phyloP scores from a whole-genome alignment of 768 basidiomycete genomes.

The Leccinum incarnatum region DNA sequence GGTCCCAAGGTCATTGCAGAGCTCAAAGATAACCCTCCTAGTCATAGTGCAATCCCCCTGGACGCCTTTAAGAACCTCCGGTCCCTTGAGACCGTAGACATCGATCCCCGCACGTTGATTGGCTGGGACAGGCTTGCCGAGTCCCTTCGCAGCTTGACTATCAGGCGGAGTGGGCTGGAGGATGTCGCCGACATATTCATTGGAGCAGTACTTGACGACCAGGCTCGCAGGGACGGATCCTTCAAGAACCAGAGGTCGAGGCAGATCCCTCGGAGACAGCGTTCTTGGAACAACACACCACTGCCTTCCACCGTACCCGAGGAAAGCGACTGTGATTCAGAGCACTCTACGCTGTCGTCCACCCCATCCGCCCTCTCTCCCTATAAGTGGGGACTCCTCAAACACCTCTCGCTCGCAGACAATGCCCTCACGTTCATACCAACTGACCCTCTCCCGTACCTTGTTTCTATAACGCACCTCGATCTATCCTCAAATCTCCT shows the following conservation, averaged over 20 bases:
- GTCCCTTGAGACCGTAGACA: slow-evolving; percentile 68
- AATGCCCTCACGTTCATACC: slow-evolving; percentile 82
- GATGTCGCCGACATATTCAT: slow-evolving; percentile 78
- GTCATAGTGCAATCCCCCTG: slow-evolving; percentile 74
- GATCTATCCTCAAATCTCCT: slow-evolving; percentile 91
- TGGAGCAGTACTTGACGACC: slow-evolving; percentile 73
- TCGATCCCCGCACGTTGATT: slow-evolving; percentile 77
- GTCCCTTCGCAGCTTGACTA: slow-evolving; percentile 67
- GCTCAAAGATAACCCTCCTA: slow-evolving; percentile 64
- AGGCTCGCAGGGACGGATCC: slow-evolving; percentile 58
- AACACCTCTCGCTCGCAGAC: slow-evolving; percentile 72
- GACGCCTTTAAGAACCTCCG: slow-evolving; percentile 84
- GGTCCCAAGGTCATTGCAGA: slow-evolving; percentile 66
- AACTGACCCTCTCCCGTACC: slow-evolving; percentile 57
- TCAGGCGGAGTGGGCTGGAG: slow-evolving; percentile 78
- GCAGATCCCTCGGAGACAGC: slow-evolving; percentile 42
- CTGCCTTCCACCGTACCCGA: slow-evolving; percentile 61
- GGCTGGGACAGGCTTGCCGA: slow-evolving; percentile 83
- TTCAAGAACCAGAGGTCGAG: slow-evolving; percentile 45
- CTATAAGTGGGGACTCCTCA: slow-evolving; percentile 73
- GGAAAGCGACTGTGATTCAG: slow-evolving; percentile 10
- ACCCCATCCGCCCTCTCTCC: slow-evolving; percentile 45
- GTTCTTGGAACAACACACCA: slow-evolving; percentile 48
- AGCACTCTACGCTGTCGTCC: slow-evolving; percentile 24
- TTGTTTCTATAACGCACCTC: slow-evolving; percentile 75